Base-by-base conservation (phyloP, 495 filamentous ascomycete species). In the Alectoria sarmentosa region DNA sequence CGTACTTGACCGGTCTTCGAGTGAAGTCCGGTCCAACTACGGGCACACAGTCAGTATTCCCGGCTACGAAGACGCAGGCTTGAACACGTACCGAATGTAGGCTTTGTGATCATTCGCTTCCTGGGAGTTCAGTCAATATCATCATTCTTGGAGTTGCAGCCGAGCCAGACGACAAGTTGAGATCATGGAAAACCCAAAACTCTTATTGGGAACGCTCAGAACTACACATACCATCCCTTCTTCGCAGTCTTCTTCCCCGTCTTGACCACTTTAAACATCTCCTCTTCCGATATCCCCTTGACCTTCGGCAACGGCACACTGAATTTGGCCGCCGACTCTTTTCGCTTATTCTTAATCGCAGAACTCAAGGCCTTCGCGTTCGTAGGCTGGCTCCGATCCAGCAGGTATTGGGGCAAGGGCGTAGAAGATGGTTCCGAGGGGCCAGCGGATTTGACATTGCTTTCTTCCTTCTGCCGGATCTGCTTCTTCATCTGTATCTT, bases 401-500 rank as follows among this genome's bases (percentile, higher is more conserved):
- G 88, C 74, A 97, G 81, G 75, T 96, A 96, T 66, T 88, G 82
- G 37, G 92, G 92, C 63, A 96, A 75, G 54, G 92, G 87, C 39
- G 87, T 88, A 54, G 78, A 74, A 66, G 86, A 86, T 28, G 90
- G 87, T 76, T 89, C 86, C 63, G 84, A 77, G 68, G 86, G 84
- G n/a, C 85, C 83, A n/a, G 85, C 80, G n/a, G 90, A 88, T 77
- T 96, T 95, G 81, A 98, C 86, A 72, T 95, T 95, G 76, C 90
- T 88, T 81, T 97, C 90, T 75, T 98, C 94, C 79, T 93, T 89
- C 64, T 88, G 87, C 76, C 88, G 89, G 84, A 98, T 96, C 71
- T 86, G 81, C 84, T 98, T 97, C 77, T 90, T 89, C 90, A 98
- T 93, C 85, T 97, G 92, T 75, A 99, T 98, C 88, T 99, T 99